Percentiles rank a stretch among this genome's conserved stretches.
phyloP scores from a whole-genome alignment of 441 rosid species.

The Gossypium schwendimanii region DNA sequence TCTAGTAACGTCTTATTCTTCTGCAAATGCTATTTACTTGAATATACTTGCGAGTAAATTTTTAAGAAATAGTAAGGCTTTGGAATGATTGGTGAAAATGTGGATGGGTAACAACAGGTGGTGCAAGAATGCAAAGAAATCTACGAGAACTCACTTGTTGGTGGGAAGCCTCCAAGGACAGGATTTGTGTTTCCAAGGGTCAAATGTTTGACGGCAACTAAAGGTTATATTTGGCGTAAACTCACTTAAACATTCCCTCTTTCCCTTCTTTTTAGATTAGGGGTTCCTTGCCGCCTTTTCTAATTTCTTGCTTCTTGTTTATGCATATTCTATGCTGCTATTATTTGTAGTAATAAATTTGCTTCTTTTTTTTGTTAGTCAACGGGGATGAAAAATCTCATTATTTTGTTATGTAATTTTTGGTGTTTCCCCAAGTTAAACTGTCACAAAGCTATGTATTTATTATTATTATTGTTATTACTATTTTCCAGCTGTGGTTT shows the following conservation, averaged over 20 bases:
- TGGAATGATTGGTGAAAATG: too few relatives aligned
- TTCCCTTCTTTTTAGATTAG: not conserved
- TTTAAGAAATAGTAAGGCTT: not conserved
- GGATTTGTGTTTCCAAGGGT: conserved; percentile 84
- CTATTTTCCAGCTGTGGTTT: not conserved
- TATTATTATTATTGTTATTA: not conserved
- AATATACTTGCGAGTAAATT: not conserved
- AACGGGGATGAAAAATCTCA: not conserved
- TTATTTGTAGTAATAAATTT: not conserved
- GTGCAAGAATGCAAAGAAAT: conserved; percentile 96
- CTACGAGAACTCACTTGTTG: conserved; percentile 74
- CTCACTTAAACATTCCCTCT: conserved; percentile 31
- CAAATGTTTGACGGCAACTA: conserved; percentile 62
- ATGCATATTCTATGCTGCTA: not conserved
- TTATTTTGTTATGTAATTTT: not conserved
- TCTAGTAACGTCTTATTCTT: not conserved
- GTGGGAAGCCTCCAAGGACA: conserved; percentile 76
- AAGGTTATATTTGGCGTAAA: conserved; percentile 70
- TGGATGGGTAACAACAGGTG: conserved; percentile 39
- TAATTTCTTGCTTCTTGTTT: not conserved
- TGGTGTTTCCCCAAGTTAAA: not conserved
- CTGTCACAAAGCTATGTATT: not conserved
- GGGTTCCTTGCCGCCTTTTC: not conserved
- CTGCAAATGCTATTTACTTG: not conserved
- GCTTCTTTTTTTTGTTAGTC: not conserved